phyloP scores from a whole-genome alignment of 192 early-diverging fungal species.

The Chytriomyces sp. region DNA sequence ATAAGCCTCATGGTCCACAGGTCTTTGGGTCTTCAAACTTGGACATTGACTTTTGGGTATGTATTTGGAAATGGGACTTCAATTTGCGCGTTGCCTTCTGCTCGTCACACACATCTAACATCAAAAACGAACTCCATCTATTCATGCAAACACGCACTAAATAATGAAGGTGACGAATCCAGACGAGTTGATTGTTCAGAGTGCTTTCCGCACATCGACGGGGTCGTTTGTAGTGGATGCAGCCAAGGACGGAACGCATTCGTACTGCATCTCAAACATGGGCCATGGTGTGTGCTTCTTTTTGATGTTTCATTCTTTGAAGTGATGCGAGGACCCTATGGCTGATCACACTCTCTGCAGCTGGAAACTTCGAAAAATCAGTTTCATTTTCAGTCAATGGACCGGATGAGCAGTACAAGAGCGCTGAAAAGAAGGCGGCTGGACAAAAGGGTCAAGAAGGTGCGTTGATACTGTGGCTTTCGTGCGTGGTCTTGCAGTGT shows the following conservation, averaged over 20 bases:
- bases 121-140: neutral
- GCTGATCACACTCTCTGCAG: too few relatives aligned
- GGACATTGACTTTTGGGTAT: slow-evolving; percentile 27
- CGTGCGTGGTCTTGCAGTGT: neutral
- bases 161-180: slow-evolving; percentile 10
- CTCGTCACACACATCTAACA: neutral
- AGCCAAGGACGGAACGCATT: slow-evolving; percentile 4
- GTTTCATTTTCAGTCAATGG: slow-evolving; percentile 24
- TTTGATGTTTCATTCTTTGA: too few relatives aligned
- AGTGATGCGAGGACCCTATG: too few relatives aligned
- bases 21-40: slow-evolving; percentile 17
- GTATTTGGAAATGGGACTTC: too few relatives aligned
- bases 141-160: neutral
- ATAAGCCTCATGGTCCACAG: neutral
- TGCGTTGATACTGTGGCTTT: neutral
- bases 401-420: slow-evolving; percentile 22
- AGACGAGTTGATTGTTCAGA: slow-evolving; percentile 20
- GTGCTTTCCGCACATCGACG: slow-evolving; percentile 8
- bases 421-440: slow-evolving; percentile 1
- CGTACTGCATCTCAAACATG: slow-evolving; percentile 27
- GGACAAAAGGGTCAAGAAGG: neutral
- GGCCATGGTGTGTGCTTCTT: neutral
- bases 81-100: neutral
- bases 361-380: slow-evolving; percentile 5
- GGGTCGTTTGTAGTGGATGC: slow-evolving; percentile 20